Base-by-base conservation (phyloP, 208 protist species). In the Acanthamoeba sp. region DNA sequence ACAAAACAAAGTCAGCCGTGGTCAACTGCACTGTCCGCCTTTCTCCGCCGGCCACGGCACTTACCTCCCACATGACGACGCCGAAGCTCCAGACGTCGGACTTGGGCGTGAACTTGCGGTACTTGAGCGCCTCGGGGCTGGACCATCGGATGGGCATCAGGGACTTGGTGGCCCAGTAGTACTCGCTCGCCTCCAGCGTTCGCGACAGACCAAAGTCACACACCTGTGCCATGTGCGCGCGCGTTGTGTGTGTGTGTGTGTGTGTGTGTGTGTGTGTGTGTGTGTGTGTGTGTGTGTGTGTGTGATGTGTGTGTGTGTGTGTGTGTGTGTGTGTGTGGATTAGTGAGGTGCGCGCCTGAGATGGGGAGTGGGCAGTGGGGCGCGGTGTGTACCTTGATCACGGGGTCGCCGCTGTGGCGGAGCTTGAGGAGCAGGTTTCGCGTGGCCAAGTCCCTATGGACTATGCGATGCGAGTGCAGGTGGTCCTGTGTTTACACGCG, bases 131-230 rank as follows among this genome's bases (percentile, higher is more conserved):
- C 62, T 93, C 88, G 10, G 88, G 88, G 32, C 42, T 62, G 24
- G 48, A 91, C 84, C 84, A 71, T 6, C 57, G 42, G 29, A 93
- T 84, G 62, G 38, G 55, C 50, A 93, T 52, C 7, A 59, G 88
- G 50, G 50, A 73, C 57, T 93, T 93, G 24, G 40, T 93, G 29
- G 40, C 50, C 50, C 40, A 62, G 29, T 82, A 52, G 42, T 93
- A 73, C 14, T 93, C 88, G 24, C 45, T 52, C 29, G 36, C 62
- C 55, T 48, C 88, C 9, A 80, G 42, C 36, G 62, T 82, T 2
- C 88, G 55, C 40, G 88, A 93, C 9, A 93, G 88, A 24, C 88
- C 88, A 78, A 93, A 93, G 42, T 93, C 88, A 36, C 88, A 93
- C 59, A 93, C 88, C 55, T 62, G 55, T 9, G 5, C 48, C 10